Evolutionary conservation across 441 rosid species (phyloP).

Genomic region (Corymbia citriodora): DNA sequence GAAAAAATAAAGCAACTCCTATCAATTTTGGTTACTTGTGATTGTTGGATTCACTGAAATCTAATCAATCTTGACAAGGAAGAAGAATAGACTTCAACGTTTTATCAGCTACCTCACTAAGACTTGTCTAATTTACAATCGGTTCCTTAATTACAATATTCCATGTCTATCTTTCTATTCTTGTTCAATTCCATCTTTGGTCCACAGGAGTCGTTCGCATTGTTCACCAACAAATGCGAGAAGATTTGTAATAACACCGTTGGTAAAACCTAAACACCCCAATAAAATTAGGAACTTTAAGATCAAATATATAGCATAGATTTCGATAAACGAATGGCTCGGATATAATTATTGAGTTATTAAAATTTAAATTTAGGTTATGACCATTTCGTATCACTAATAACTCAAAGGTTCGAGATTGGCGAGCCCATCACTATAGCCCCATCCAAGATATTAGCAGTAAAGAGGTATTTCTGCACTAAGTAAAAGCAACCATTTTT

Average conservation of each 20-base stretch:
- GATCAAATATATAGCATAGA: no score
- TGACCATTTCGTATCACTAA: not conserved
- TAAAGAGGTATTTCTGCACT: fast-evolving
- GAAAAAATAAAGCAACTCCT: not conserved
- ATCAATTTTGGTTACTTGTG: not conserved
- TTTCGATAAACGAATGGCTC: no score
- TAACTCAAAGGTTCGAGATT: not conserved
- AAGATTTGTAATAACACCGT: no score
- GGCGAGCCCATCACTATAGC: fast-evolving
- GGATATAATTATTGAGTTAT: no score
- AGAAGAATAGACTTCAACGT: not conserved
- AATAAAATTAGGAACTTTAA: no score
- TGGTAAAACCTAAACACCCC: no score
- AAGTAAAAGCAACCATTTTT: fast-evolving
- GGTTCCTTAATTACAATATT: not conserved
- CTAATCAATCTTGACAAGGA: not conserved
- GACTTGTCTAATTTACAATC: not conserved
- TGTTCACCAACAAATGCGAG: no score
- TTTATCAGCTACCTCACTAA: not conserved
- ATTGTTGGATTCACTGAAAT: not conserved
- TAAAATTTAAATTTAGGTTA: no score
- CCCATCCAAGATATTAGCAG: fast-evolving
- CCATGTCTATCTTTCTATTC: no score
- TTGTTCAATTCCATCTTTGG: no score
- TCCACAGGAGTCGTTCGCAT: no score